Base-by-base conservation (phyloP, 2,329 filamentous ascomycete species). In the Aureobasidium sp. region DNA sequence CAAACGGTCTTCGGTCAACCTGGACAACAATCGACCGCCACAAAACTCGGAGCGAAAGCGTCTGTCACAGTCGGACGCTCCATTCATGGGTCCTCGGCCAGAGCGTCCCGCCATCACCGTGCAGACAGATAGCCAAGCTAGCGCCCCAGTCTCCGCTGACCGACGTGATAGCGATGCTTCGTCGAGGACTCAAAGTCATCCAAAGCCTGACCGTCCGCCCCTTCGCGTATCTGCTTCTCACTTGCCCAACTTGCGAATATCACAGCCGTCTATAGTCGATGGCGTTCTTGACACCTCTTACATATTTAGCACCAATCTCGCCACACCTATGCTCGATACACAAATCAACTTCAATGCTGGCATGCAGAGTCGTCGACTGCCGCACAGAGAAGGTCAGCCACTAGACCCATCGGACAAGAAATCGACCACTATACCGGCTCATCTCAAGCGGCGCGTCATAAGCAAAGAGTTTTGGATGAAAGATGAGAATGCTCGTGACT, bases 391-490 rank as follows among this genome's bases (percentile, higher is more conserved):
- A 15, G 34, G 39, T 15, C 60, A 63, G 25, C 31, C 47, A 9
- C 52, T 60, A 36, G 29, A 48, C 12, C 11, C 29, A 14, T 27
- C 36, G 2, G 56, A 62, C 4, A 51, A 48, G 22, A 31, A 22
- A 14, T 39, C 55, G 17, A 27, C 41, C 8, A 49, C 73, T 62
- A 75, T 75, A 65, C 71, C 82, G 60, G 77, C 78, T 55, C 87
- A 89, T 67, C 88, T 96, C 80, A 86, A 88, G 65, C 89, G 90
- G 69, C 91, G 93, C 70, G 87, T 99, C 8, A 78, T 97, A 49
- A 96, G 90, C 72, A 94, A 92, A 70, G 92, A 97, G 68, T 97
- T 96, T 69, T 97, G 93, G 94, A 99, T 99, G 94, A 90, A 91
- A 64, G 94, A 99, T 72, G 94, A 97, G 71, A 97, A 95, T 65